Conservation (phyloP, 2,329 filamentous ascomycete genomes). For the Exophiala spinifera region DNA sequence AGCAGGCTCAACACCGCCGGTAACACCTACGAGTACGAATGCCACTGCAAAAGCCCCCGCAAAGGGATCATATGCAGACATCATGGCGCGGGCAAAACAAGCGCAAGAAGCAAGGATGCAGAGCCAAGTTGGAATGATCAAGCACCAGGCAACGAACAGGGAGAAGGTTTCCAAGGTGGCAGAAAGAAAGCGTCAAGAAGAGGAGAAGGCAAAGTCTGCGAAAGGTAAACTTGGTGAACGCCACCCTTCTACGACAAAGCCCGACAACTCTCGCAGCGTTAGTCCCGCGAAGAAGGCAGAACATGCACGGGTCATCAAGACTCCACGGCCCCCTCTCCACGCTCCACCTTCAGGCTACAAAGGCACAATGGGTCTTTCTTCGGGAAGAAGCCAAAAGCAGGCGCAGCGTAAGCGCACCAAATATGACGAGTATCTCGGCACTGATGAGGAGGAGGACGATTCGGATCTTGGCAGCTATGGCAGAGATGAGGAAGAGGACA, state of each 20-base stretch:
- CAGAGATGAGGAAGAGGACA: conserved; percentile 38
- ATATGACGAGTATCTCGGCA: conserved; percentile 43
- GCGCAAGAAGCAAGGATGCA: conserved; percentile 41
- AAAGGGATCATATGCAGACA: conserved; percentile 58
- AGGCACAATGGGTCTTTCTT: conserved; percentile 41
- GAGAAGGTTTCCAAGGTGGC: conserved; percentile 54
- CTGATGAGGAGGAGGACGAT: conserved; percentile 49
- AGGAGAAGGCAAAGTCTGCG: conserved; percentile 44
- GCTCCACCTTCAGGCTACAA: conserved; percentile 35
- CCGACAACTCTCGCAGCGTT: conserved; percentile 18
- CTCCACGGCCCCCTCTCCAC: conserved; percentile 23
- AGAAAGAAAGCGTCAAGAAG: conserved; percentile 46
- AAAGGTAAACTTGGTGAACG: conserved; percentile 35
- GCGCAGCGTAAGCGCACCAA: conserved; percentile 26
- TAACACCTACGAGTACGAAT: conserved; percentile 15
- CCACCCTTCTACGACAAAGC: conserved; percentile 26
- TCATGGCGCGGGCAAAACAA: conserved; percentile 57
- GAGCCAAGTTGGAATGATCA: conserved; percentile 50
- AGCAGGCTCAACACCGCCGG: conserved; percentile 11
- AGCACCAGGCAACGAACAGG: conserved; percentile 53
- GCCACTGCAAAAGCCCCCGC: conserved; percentile 34
- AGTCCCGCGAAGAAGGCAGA: conserved; percentile 34
- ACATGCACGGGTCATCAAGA: conserved; percentile 25
- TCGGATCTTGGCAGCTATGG: conserved; percentile 36
- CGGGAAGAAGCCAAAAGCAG: conserved; percentile 33